phyloP scores from a whole-genome alignment of 495 filamentous ascomycete genomes.

The Lophium mytilinum region DNA sequence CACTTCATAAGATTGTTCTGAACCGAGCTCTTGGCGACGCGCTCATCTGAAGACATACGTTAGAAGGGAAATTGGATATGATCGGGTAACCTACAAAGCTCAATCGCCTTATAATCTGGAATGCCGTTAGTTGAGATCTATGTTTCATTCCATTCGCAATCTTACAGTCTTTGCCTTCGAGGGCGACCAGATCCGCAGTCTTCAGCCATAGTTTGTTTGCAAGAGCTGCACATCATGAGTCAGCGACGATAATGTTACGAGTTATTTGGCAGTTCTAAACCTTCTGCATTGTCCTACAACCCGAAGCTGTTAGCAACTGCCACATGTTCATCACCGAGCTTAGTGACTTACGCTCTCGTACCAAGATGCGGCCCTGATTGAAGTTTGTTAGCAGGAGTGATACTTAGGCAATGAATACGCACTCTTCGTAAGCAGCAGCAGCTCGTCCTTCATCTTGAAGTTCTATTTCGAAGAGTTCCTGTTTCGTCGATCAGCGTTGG shows the following conservation, averaged over 20 bases:
- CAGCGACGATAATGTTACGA: conserved; percentile 33
- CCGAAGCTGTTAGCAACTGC: neutral
- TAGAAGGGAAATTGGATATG: neutral
- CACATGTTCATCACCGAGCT: neutral
- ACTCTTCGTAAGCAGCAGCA: conserved; percentile 61
- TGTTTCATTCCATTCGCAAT: neutral
- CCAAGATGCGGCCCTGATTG: conserved; percentile 63
- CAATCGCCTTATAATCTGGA: conserved; percentile 22
- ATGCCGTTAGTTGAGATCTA: neutral
- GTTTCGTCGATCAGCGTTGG: neutral
- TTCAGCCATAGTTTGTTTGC: conserved; percentile 89
- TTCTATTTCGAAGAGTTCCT: conserved; percentile 70
- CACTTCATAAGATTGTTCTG: conserved; percentile 60
- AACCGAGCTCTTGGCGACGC: conserved; percentile 61
- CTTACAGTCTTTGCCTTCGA: conserved; percentile 56
- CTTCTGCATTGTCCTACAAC: conserved; percentile 20
- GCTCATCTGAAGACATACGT: conserved; percentile 52
- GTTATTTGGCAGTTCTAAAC: neutral
- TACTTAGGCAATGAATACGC: neutral
- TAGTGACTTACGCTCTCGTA: conserved; percentile 72
- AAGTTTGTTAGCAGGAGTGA: neutral
- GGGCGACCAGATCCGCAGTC: conserved; percentile 74
- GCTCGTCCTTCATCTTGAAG: conserved; percentile 68
- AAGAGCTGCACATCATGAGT: conserved; percentile 30
- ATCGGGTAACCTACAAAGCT: neutral